Base-by-base conservation (phyloP, 371 early-diverging fungal genomes). In the Apophysomyces elegans region DNA sequence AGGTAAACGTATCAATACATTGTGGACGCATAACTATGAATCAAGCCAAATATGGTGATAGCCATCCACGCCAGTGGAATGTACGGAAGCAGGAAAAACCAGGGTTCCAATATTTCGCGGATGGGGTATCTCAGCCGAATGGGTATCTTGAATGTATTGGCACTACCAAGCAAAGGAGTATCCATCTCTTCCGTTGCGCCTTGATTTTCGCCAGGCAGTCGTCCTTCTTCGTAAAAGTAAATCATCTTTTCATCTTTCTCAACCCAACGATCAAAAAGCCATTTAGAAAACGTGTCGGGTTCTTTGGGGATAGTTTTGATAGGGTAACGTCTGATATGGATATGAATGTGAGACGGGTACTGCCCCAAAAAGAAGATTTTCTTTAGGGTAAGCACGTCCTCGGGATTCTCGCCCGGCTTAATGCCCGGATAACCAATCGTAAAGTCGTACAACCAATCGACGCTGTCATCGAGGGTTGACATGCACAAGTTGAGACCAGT, bases 351-450 rank as follows among this genome's bases (percentile, higher is more conserved):
- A 56, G 84, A 71, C 11, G 95, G 95, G n/a, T 88, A 90, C 2
- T 77, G 78, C 18, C 86, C 73, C 58, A 85, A 75, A 57, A 90
- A 80, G 56, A 90, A 94, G 65, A 92, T 86, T 58, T 84, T 75
- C 54, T 84, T 79, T 13, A 93, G 75, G 4, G 89, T 90, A 68
- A 91, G 93, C 65, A 85, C 81, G 61, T 91, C 88, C 64, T 93
- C 90, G 1, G 94, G 93, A 57, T 88, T 86, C 59, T 91, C 84
- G n/a, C 84, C 90, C n/a, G 78, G 69, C 14, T 72, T 75, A n/a
- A 94, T 75, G 0, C 95, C 95, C 39, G 91, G 89, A 64, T 91
- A 93, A 1, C 92, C 96, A 6, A 96, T 83, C 0, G 97, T 95
- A 13, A 93, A 67, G 65, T 96, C 96, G 64, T 93, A 94, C 5